phyloP scores from a whole-genome alignment of 2,329 filamentous ascomycete genomes.

The Aspergillus bombycis region DNA sequence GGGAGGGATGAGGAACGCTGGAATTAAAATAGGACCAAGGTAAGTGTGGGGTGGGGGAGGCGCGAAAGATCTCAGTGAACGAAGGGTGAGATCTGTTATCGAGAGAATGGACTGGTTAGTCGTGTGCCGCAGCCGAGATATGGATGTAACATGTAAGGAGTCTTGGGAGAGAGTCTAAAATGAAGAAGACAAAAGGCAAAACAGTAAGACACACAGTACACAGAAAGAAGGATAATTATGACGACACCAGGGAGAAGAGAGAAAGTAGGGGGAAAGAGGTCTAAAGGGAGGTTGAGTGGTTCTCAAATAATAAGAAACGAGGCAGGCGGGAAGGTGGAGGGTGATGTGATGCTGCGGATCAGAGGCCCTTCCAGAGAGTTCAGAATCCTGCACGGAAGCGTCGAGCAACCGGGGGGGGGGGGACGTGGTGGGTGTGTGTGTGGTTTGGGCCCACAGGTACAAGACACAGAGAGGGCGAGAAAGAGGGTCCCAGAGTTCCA shows the following conservation, averaged over 20 bases:
- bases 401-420: constrained; percentile 1
- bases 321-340: background rate
- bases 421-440: background rate
- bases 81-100: constrained; percentile 18
- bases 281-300: background rate
- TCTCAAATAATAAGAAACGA: constrained; percentile 5
- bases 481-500: constrained; percentile 1
- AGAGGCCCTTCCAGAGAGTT: constrained; percentile 1
- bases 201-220: background rate
- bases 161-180: background rate
- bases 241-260: background rate
- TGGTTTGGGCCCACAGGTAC: constrained; percentile 4
- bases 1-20: constrained; percentile 2
- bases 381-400: constrained; percentile 8
- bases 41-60: constrained; percentile 4
- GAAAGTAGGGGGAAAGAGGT: background rate
- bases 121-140: constrained; percentile 12
- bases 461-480: background rate
- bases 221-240: constrained; percentile 1
- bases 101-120: constrained; percentile 20
- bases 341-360: constrained; percentile 7
- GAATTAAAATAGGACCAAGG: constrained; percentile 4
- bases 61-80: constrained; percentile 12
- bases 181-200: background rate
- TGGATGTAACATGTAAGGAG: constrained; percentile 4